phyloP scores from a whole-genome alignment of 805 yeast genomes.

The Ogataea sp. region DNA sequence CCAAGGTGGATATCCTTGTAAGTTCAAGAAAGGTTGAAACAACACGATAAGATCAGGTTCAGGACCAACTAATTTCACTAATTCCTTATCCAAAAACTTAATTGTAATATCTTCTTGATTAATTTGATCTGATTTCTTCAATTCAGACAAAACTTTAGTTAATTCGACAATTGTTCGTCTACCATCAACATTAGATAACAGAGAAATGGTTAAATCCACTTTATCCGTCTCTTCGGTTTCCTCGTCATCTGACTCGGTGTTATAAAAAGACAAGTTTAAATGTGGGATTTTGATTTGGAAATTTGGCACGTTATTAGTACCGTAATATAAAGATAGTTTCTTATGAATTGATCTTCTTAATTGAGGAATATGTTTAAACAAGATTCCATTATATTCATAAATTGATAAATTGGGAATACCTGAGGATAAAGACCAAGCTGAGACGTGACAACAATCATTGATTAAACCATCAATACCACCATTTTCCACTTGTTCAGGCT shows the following conservation, averaged over 20 bases:
- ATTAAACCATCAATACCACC: conserved; percentile 83
- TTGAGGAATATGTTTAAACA: conserved; percentile 47
- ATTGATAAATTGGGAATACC: conserved; percentile 67
- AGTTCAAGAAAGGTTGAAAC: conserved; percentile 80
- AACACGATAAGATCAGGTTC: conserved; percentile 87
- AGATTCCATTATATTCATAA: conserved; percentile 71
- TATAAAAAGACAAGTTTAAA: conserved; percentile 39
- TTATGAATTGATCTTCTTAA: conserved; percentile 48
- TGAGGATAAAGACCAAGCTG: conserved; percentile 86
- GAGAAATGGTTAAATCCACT: conserved; percentile 51
- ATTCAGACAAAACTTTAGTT: conserved; percentile 76
- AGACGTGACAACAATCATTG: conserved; percentile 66
- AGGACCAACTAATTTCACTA: conserved; percentile 68
- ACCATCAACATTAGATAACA: conserved; percentile 76
- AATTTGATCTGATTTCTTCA: conserved; percentile 55
- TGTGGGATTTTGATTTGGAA: conserved; percentile 64
- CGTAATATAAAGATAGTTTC: conserved; percentile 66
- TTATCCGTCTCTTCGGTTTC: conserved; percentile 22
- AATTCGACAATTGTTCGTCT: conserved; percentile 83
- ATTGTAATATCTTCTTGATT: conserved; percentile 61
- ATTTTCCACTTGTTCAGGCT: conserved; percentile 74
- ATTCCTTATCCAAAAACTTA: conserved; percentile 66
- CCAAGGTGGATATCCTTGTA: conserved; percentile 98
- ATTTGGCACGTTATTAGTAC: conserved; percentile 57
- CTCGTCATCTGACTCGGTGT: conserved; percentile 26